phyloP scores from a whole-genome alignment of 352 stramenopile species.

The Thraustochytrium sp. region DNA sequence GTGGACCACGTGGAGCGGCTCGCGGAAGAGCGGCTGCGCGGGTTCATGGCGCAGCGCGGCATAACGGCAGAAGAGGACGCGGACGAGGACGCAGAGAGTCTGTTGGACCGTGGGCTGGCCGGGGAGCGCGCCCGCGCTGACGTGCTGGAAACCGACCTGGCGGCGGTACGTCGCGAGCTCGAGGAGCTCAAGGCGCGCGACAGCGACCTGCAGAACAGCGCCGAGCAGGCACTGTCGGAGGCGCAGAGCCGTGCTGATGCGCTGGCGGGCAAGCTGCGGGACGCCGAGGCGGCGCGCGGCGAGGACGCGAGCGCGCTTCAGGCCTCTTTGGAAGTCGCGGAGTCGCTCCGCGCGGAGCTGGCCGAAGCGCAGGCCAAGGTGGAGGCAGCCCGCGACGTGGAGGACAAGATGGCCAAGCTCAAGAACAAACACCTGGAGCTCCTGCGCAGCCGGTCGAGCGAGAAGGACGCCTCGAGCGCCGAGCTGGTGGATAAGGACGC shows the following conservation, averaged over 20 bases:
- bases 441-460: neutral
- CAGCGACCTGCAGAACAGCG: neutral
- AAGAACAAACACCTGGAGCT: neutral
- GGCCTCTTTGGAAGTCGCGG: neutral
- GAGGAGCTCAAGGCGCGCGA: neutral
- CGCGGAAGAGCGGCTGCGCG: neutral
- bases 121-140: neutral
- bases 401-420: neutral
- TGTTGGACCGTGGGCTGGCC: neutral
- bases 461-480: neutral
- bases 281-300: neutral
- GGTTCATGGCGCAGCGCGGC: neutral
- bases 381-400: neutral
- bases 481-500: neutral
- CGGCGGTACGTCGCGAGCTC: neutral
- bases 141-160: neutral
- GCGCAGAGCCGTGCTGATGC: neutral
- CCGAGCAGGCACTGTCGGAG: conserved; percentile 3
- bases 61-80: neutral
- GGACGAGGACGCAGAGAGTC: neutral
- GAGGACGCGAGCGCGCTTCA: neutral
- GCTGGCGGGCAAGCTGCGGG: neutral
- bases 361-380: neutral
- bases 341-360: neutral
- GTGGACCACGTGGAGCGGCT: neutral